A percentile compares a stretch with the other conserved stretches of the same genome.
These are phyloP conservation scores for Cyberlindnera japonica DNA, from an alignment of 805 yeast genomes.

Conservation along the genomic window DNA sequence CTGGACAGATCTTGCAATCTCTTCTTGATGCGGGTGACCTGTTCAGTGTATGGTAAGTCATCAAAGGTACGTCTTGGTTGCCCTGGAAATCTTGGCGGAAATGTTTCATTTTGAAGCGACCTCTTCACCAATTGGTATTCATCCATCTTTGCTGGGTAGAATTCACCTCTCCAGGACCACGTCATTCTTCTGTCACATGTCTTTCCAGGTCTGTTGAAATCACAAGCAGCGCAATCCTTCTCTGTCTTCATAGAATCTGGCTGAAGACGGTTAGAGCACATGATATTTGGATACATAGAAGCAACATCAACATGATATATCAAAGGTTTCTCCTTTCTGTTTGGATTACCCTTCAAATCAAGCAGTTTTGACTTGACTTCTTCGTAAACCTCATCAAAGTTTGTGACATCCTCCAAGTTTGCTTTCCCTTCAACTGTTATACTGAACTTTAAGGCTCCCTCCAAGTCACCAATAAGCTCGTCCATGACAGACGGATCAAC, in stretches of 20 bases:
- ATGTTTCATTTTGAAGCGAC: slow-evolving; percentile 73
- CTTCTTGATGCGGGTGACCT: slow-evolving; percentile 69
- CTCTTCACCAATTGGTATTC: slow-evolving; percentile 89
- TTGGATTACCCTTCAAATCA: slow-evolving; percentile 59
- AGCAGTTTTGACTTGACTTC: slow-evolving; percentile 51
- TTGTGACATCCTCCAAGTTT: slow-evolving; percentile 70
- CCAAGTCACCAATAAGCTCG: slow-evolving; percentile 69
- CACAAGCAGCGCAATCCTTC: slow-evolving; percentile 96
- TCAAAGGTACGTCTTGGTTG: slow-evolving; percentile 64
- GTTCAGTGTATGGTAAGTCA: slow-evolving; percentile 73
- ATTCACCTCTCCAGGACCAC: slow-evolving; percentile 99
- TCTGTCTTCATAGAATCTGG: slow-evolving; percentile 97
- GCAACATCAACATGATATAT: slow-evolving; percentile 99
- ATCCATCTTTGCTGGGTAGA: slow-evolving; percentile 81
- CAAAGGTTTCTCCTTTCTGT: slow-evolving; percentile 71
- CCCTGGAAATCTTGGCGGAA: slow-evolving; percentile 58
- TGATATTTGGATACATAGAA: slow-evolving; percentile 98
- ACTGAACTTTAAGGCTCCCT: slow-evolving; percentile 74
- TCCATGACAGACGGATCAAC: slow-evolving; percentile 82
- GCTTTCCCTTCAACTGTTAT: slow-evolving; percentile 77
- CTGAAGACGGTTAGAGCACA: slow-evolving; percentile 95
- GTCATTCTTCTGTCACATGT: slow-evolving; percentile 85
- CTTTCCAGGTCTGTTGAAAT: slow-evolving; percentile 93
- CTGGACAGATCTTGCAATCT: slow-evolving; percentile 79
- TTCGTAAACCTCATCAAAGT: slow-evolving; percentile 70